A percentile compares a stretch with the other conserved stretches of the same genome.
phyloP scores from a whole-genome alignment of 257 asterid genomes.

The Solanum bukasovii region DNA sequence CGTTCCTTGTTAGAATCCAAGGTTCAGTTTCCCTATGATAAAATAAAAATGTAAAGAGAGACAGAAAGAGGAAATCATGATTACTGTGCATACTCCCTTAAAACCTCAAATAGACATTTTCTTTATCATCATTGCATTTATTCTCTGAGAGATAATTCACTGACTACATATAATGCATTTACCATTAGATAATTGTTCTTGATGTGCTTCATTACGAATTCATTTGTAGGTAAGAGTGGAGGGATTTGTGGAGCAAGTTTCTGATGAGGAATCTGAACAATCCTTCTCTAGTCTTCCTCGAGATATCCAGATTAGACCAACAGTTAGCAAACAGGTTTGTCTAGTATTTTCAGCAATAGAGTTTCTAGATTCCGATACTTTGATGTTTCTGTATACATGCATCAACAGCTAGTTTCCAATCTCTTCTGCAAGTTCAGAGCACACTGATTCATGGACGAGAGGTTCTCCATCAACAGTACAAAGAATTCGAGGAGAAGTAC shows the following conservation, averaged over 20 bases:
- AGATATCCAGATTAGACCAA: slow-evolving; percentile 77
- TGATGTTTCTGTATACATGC: neutral
- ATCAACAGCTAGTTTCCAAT: neutral
- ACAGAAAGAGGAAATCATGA: neutral
- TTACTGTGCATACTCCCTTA: neutral
- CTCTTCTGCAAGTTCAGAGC: slow-evolving; percentile 35
- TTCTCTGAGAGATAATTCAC: neutral
- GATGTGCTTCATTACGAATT: neutral
- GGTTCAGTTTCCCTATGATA: neutral
- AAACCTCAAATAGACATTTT: neutral
- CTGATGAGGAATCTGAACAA: slow-evolving; percentile 69
- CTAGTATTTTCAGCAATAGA: neutral
- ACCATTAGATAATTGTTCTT: neutral
- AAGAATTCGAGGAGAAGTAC: slow-evolving; percentile 48
- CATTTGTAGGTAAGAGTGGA: slow-evolving; percentile 64
- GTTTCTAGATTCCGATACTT: neutral
- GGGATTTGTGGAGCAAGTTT: slow-evolving; percentile 59
- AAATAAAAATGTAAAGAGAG: neutral
- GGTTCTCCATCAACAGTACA: slow-evolving; percentile 42
- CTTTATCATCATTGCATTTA: neutral
- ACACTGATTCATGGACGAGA: slow-evolving; percentile 51
- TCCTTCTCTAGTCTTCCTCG: slow-evolving; percentile 73
- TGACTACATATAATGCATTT: neutral
- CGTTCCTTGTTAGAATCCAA: neutral
- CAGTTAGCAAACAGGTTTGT: slow-evolving; percentile 72